Evolutionary conservation across 805 yeast species (phyloP), one percentile per base, ranked within the genome.

Genomic region (Saturnispora zaruensis): DNA sequence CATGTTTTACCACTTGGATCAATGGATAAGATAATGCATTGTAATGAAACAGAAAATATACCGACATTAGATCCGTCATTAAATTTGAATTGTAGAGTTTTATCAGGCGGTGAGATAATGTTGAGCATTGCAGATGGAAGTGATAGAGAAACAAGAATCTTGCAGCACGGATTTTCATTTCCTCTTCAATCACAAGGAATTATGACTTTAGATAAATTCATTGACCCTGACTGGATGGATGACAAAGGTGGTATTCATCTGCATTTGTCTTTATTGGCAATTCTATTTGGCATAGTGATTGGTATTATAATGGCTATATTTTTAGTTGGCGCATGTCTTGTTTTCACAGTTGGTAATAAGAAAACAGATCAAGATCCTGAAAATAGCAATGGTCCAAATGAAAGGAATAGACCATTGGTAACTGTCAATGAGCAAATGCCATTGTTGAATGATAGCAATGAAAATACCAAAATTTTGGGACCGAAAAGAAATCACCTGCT

Each of bases 1-100:
- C 98, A 90, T 62, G 68, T 87, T 25, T 70, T 90, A 2, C 85
- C 86, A 2, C 75, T 76, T 20, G 70, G 75, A 21, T 76, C 84
- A 9, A 62, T 81, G 2, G 61, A 63, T 0, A 66, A 62, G 21
- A 53, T 85, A 7, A 59, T 78, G 13, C 57, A 67, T 5, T 85
- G 93, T 60, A 42, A 44, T 34, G 36, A 45, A 6, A 67, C 75
- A 4, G 60, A 61, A 14, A 55, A 59, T 23, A 71, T 77, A 14
- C 66, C 67, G 20, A 76, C 83, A 0, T 55, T 76, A 8, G 57
- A 73, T 21, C 72, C 73, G 7, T 65, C 64, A 21, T 73, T 79
- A 1, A 71, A 73, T 48, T 59, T 80, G 26, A 59, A 73, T 0
- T 70, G 81, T 57, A 54, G 78, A 47, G 61, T 64, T 48, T 53